These are phyloP conservation scores for Erythrophleum fordii DNA, from an alignment of 306 rosid genomes.

Conservation along the genomic window DNA sequence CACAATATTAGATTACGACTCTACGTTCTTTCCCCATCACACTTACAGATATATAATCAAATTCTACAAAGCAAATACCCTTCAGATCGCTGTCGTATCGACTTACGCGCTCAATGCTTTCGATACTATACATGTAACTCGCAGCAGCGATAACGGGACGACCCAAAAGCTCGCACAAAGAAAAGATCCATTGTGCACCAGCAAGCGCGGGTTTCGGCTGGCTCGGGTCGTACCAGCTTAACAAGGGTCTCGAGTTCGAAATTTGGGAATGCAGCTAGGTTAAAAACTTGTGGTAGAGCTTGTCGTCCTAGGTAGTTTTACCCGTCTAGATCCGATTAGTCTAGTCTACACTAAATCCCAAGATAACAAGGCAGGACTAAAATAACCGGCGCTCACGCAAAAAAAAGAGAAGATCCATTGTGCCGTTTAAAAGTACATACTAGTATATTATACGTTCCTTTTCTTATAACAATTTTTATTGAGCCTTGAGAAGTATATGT, in stretches of 20 bases:
- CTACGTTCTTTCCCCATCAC: background rate
- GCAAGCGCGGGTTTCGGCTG: no score
- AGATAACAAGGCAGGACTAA: no score
- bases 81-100: conserved; percentile 45
- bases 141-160: conserved; percentile 20
- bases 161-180: conserved; percentile 1
- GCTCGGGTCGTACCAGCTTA: no score
- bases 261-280: no score
- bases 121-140: conserved; percentile 1
- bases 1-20: conserved; percentile 36
- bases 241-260: no score
- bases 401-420: background rate
- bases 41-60: conserved; percentile 33
- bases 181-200: background rate
- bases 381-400: no score
- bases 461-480: background rate
- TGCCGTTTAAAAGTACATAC: background rate
- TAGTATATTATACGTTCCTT: background rate
- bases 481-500: no score
- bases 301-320: no score
- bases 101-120: conserved; percentile 33
- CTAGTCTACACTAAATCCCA: no score
- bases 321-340: no score
- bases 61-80: conserved; percentile 35
- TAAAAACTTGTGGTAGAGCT: no score